Percentiles rank a stretch among this genome's conserved stretches.
Evolutionary conservation across 2,329 filamentous ascomycete genomes (phyloP).

Genomic region (Lithohypha guttulata): DNA sequence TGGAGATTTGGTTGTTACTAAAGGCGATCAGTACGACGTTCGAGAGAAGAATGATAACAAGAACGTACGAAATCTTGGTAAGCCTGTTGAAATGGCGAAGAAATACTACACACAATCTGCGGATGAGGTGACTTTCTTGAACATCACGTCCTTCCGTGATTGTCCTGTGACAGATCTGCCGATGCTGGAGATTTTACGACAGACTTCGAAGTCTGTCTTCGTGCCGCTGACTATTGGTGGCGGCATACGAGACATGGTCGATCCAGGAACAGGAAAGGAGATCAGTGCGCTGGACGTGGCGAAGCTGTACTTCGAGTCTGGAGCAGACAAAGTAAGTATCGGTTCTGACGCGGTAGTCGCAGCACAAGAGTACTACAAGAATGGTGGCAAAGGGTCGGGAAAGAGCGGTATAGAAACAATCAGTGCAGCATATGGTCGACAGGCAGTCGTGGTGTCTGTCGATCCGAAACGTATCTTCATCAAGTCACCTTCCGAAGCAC

Average conservation of each 20-base stretch:
- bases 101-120: conserved; percentile 94
- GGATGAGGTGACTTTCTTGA: conserved; percentile 93
- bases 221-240: conserved; percentile 93
- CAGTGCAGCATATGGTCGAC: conserved; percentile 82
- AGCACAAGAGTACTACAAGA: conserved; percentile 77
- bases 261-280: conserved; percentile 66
- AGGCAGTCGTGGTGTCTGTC: conserved; percentile 91
- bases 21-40: conserved; percentile 97
- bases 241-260: conserved; percentile 84
- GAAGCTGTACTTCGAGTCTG: conserved; percentile 92
- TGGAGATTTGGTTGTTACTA: conserved; percentile 92
- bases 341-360: conserved; percentile 89
- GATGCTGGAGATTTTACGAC: conserved; percentile 87
- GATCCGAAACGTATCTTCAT: conserved; percentile 91
- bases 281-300: conserved; percentile 89
- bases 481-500: conserved; percentile 47
- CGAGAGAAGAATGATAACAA: conserved; percentile 62
- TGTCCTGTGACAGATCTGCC: conserved; percentile 83
- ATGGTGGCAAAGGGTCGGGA: conserved; percentile 58
- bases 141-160: conserved; percentile 96
- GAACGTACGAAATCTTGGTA: conserved; percentile 81
- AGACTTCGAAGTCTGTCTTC: conserved; percentile 82
- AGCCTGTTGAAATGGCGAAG: conserved; percentile 88
- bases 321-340: conserved; percentile 95
- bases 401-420: conserved; percentile 93